These are phyloP conservation scores for Phylloboletellus chloephorus DNA, from an alignment of 1,284 basidiomycete species.

Conservation along the genomic window DNA sequence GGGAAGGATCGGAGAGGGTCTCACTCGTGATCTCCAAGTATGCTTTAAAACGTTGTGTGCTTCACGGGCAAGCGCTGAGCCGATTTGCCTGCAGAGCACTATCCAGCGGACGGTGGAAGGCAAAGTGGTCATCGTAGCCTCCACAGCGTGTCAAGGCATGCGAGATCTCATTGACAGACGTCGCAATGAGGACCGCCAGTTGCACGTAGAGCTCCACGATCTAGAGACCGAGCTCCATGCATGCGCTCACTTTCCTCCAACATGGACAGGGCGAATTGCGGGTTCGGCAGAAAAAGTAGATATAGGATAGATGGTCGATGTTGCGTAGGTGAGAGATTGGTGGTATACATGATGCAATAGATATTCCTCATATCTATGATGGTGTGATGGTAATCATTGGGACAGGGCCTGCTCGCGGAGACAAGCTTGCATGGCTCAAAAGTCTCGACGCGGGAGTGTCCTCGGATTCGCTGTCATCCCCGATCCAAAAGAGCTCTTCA, in stretches of 20 bases:
- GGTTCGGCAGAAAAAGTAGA: constrained; percentile 7
- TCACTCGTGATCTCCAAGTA: constrained; percentile 70
- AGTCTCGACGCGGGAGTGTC: constrained; percentile 10
- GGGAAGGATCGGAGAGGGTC: constrained; percentile 60
- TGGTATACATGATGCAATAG: constrained; percentile 31
- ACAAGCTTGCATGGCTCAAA: constrained; percentile 2
- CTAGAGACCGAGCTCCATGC: constrained; percentile 42
- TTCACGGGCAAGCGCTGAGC: constrained; percentile 2
- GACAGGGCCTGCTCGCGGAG: constrained; percentile 8
- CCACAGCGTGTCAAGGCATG: constrained; percentile 42
- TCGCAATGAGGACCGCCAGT: constrained; percentile 35
- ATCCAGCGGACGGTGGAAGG: constrained; percentile 45
- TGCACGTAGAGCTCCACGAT: constrained; percentile 42
- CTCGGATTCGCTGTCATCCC: constrained; percentile 38
- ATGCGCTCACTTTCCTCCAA: constrained; percentile 10
- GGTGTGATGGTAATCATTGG: constrained; percentile 30
- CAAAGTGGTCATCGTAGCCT: constrained; percentile 41
- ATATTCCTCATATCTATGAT: constrained; percentile 19
- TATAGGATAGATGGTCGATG: constrained; percentile 17
- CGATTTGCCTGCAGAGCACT: constrained; percentile 35
- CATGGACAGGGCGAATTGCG: constrained; percentile 7
- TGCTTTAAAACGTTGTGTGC: constrained; percentile 16
- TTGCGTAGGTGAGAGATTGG: constrained; percentile 2
- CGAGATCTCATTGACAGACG: constrained; percentile 45
- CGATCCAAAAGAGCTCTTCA: constrained; percentile 71